Evolutionary conservation across 345 rosid genomes (phyloP).

Genomic region (Murraya paniculata): DNA sequence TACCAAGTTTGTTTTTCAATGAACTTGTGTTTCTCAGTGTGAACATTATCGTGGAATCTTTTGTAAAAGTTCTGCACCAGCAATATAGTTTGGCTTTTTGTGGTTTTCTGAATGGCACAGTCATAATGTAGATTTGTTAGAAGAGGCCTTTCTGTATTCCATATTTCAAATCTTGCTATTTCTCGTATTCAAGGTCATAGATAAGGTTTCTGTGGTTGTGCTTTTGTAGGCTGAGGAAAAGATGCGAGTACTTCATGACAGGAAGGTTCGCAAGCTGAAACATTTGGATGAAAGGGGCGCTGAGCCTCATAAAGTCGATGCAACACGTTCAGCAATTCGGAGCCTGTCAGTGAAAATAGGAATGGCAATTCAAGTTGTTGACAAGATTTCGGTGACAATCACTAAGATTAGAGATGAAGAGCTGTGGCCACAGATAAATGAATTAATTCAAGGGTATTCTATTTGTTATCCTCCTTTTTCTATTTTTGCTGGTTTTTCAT

Average conservation of each 20-base stretch:
- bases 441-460: constrained; percentile 82
- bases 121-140: background rate
- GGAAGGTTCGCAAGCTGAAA: constrained; percentile 66
- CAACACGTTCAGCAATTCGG: constrained; percentile 52
- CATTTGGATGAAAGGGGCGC: constrained; percentile 84
- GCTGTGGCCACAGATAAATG: constrained; percentile 86
- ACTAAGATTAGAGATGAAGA: constrained; percentile 96
- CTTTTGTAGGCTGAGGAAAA: constrained; percentile 80
- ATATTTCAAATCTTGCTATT: background rate
- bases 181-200: background rate
- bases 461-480: constrained; percentile 3
- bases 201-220: background rate
- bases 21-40: background rate
- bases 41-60: background rate
- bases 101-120: constrained; percentile 9
- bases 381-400: constrained; percentile 74
- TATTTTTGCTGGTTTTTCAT: background rate
- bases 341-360: constrained; percentile 74
- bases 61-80: background rate
- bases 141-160: background rate
- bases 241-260: constrained; percentile 75
- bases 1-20: background rate
- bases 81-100: background rate
- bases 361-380: constrained; percentile 87
- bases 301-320: constrained; percentile 58